Evolutionary conservation across 2,329 filamentous ascomycete species (phyloP).

Genomic region (Beauveria sp.): DNA sequence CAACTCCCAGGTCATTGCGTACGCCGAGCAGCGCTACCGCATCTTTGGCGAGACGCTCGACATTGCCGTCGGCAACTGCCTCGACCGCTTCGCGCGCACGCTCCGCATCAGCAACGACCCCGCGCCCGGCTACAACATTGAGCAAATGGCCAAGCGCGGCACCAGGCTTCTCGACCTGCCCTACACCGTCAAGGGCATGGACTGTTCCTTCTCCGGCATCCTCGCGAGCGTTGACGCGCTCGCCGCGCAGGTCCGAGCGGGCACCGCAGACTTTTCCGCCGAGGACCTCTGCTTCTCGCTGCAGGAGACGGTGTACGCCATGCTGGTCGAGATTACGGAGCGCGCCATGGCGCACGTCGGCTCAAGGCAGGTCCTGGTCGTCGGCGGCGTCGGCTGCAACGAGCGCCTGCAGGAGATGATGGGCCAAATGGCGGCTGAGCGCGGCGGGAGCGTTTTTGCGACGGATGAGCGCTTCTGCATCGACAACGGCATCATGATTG

Average conservation of each 20-base stretch:
- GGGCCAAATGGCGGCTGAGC: conserved; percentile 84
- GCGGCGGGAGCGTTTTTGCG: conserved; percentile 84
- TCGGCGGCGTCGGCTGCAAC: conserved; percentile 94
- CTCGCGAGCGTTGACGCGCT: conserved; percentile 75
- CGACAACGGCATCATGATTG: conserved; percentile 99
- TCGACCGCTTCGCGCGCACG: conserved; percentile 90
- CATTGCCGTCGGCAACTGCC: conserved; percentile 94
- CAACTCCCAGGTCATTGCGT: conserved; percentile 97
- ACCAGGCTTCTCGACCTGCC: conserved; percentile 75
- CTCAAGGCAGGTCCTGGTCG: conserved; percentile 81
- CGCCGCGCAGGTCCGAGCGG: conserved; percentile 55
- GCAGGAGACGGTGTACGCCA: conserved; percentile 91
- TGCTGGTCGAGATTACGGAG: conserved; percentile 98
- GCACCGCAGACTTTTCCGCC: conserved; percentile 57
- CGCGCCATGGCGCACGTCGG: conserved; percentile 97
- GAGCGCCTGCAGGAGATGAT: conserved; percentile 96
- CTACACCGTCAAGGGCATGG: conserved; percentile 98
- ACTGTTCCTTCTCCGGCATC: conserved; percentile 92
- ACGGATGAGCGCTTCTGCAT: conserved; percentile 98
- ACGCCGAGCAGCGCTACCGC: conserved; percentile 86
- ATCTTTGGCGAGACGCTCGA: conserved; percentile 98
- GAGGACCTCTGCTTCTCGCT: conserved; percentile 89
- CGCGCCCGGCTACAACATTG: conserved; percentile 95
- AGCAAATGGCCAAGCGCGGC: conserved; percentile 76
- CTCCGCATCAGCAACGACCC: conserved; percentile 91